Conservation (phyloP, 495 filamentous ascomycete species). For the Diplogelasinospora grovesii region DNA sequence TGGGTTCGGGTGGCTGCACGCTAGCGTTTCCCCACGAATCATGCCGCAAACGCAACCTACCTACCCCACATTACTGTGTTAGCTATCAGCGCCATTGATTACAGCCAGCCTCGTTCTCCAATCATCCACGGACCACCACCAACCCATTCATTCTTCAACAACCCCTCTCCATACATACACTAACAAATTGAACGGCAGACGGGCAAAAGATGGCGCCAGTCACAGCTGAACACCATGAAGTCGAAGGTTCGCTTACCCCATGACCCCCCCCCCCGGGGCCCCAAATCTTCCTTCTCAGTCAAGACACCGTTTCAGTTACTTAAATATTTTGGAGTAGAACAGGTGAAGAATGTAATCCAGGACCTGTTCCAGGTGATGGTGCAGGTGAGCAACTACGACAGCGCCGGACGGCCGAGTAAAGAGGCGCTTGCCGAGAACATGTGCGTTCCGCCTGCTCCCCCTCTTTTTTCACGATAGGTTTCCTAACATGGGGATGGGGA, state of each 20-base stretch:
- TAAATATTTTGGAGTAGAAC: slow-evolving; percentile 42
- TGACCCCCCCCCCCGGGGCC: neutral
- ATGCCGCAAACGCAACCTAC: too few species aligned
- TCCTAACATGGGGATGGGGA: too few species aligned
- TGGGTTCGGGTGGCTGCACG: too few species aligned
- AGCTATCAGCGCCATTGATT: too few species aligned
- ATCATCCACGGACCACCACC: neutral
- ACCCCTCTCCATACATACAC: neutral
- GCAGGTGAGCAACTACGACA: slow-evolving; percentile 66
- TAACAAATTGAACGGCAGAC: neutral
- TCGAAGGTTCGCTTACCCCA: slow-evolving; percentile 34
- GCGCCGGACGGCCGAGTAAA: slow-evolving; percentile 49
- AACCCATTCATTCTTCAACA: neutral
- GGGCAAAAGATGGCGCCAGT: slow-evolving; percentile 39
- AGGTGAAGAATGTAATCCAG: slow-evolving; percentile 70
- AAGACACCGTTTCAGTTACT: slow-evolving; percentile 7
- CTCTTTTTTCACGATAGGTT: too few species aligned
- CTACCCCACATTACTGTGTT: too few species aligned
- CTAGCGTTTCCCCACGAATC: too few species aligned
- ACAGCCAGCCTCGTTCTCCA: too few species aligned
- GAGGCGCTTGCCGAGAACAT: slow-evolving; percentile 40
- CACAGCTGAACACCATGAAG: slow-evolving; percentile 33
- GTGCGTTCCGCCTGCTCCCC: slow-evolving; percentile 7
- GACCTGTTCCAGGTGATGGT: slow-evolving; percentile 77
- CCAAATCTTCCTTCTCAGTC: neutral